Evolutionary conservation across 1,139 yeast genomes (phyloP).

Genomic region (Kluyveromyces sp.): DNA sequence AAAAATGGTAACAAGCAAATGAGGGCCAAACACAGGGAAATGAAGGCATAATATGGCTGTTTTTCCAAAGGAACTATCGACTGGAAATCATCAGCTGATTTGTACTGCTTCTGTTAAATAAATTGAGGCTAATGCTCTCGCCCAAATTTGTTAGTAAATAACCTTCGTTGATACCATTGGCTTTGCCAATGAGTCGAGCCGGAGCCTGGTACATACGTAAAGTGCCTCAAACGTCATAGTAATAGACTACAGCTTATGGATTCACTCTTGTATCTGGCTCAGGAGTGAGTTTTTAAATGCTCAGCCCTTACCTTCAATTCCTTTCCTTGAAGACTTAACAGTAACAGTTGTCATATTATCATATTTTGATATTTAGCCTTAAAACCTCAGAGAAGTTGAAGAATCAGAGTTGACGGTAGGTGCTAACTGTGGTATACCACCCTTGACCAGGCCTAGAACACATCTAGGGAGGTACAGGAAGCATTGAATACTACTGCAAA

Average conservation of each 20-base stretch:
- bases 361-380: too few relatives aligned
- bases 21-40: constrained; percentile 19
- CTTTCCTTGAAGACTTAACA: too few relatives aligned
- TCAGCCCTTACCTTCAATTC: too few relatives aligned
- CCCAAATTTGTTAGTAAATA: constrained; percentile 3
- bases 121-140: neutral
- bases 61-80: constrained; percentile 17
- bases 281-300: neutral
- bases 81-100: constrained; percentile 13
- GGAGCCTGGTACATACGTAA: constrained; percentile 7
- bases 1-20: constrained; percentile 18
- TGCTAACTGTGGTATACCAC: too few relatives aligned
- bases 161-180: neutral
- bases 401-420: neutral
- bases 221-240: constrained; percentile 8
- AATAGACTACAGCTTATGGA: neutral
- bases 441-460: too few relatives aligned
- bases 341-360: too few relatives aligned
- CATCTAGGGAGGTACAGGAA: too few relatives aligned
- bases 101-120: constrained; percentile 18
- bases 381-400: neutral
- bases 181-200: neutral
- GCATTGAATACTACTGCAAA: too few relatives aligned
- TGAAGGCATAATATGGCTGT: constrained; percentile 24
- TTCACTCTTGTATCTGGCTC: neutral